Evolutionary conservation across 2,329 filamentous ascomycete genomes (phyloP).

Genomic region (Fusarium tupiense): DNA sequence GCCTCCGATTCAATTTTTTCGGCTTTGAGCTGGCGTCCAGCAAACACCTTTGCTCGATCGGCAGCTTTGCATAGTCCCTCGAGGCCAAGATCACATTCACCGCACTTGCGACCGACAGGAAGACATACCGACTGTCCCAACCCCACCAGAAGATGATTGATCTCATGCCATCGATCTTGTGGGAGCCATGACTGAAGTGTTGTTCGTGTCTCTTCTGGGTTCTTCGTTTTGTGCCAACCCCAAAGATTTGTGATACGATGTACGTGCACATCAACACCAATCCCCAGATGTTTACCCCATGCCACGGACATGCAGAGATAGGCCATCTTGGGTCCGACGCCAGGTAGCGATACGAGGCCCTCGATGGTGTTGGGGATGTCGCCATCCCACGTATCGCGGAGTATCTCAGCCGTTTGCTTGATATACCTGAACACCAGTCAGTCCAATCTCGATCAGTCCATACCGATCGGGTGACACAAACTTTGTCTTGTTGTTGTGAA

Average conservation of each 20-base stretch:
- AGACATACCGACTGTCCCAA: constrained; percentile 88
- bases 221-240: constrained; percentile 87
- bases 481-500: constrained; percentile 94
- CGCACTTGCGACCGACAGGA: constrained; percentile 82
- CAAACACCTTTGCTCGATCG: constrained; percentile 69
- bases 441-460: background rate
- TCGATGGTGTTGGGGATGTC: constrained; percentile 85
- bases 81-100: constrained; percentile 83
- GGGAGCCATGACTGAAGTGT: constrained; percentile 86
- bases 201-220: constrained; percentile 82
- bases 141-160: constrained; percentile 89
- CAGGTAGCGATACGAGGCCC: constrained; percentile 80
- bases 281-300: constrained; percentile 70
- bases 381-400: constrained; percentile 73
- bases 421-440: constrained; percentile 61
- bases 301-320: constrained; percentile 84
- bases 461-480: constrained; percentile 28
- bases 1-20: constrained; percentile 43
- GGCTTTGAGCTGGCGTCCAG: constrained; percentile 60
- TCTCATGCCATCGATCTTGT: constrained; percentile 86
- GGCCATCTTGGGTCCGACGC: constrained; percentile 95
- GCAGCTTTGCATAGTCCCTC: constrained; percentile 80
- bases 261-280: constrained; percentile 94
- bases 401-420: constrained; percentile 76
- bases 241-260: constrained; percentile 94